Evolutionary conservation across 495 filamentous ascomycete genomes (phyloP).

Genomic region (Podospora appendiculata): DNA sequence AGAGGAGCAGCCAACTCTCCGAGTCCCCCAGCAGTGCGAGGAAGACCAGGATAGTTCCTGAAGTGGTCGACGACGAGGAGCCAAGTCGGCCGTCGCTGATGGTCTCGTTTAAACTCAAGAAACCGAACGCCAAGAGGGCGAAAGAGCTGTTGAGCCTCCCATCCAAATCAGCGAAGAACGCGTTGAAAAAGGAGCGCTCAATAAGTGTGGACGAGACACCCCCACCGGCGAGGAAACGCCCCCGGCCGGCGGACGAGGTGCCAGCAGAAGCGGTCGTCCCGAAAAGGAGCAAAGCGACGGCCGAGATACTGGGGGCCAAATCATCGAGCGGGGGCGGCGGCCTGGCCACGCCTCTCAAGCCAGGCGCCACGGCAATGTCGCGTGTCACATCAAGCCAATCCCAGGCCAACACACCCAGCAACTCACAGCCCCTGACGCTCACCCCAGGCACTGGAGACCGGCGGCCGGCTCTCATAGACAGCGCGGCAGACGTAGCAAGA

Average conservation of each 20-base stretch:
- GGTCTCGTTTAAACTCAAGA: constrained; percentile 34
- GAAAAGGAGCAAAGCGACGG: constrained; percentile 25
- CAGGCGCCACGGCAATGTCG: constrained; percentile 34
- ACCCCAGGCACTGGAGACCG: constrained; percentile 34
- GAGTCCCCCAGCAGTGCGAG: constrained; percentile 32
- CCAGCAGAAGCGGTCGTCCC: constrained; percentile 12
- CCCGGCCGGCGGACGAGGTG: constrained; percentile 26
- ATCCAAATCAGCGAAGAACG: constrained; percentile 30
- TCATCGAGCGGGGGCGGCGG: constrained; percentile 7
- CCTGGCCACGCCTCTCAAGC: constrained; percentile 37
- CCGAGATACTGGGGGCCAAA: constrained; percentile 16
- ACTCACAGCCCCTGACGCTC: constrained; percentile 16
- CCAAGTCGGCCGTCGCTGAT: constrained; percentile 13
- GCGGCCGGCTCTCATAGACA: constrained; percentile 21
- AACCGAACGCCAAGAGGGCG: constrained; percentile 29
- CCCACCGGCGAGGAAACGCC: constrained; percentile 34
- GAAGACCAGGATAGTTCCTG: constrained; percentile 23
- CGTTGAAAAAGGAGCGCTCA: constrained; percentile 32
- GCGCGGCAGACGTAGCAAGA: constrained; percentile 1
- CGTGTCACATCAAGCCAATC: constrained; percentile 41
- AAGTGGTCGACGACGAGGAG: constrained; percentile 21
- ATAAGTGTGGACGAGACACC: constrained; percentile 29
- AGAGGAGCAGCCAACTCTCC: constrained; percentile 18
- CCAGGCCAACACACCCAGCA: constrained; percentile 32
- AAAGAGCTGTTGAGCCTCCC: constrained; percentile 37